phyloP scores from a whole-genome alignment of 495 filamentous ascomycete species.

The Amorphotheca resinae region DNA sequence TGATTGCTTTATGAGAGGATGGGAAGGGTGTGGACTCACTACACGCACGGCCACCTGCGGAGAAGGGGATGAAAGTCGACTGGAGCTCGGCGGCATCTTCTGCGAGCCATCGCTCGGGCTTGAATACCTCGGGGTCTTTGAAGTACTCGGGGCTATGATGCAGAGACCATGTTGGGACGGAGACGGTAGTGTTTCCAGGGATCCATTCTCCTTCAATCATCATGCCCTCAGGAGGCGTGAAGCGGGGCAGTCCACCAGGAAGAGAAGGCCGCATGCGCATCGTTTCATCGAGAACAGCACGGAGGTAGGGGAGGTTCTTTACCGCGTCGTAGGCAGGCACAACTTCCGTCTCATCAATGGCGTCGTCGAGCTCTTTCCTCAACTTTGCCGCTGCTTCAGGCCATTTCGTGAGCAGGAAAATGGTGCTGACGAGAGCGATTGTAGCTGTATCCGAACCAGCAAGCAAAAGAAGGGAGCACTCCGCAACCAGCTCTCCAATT shows the following conservation, averaged over 20 bases:
- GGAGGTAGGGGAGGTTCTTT: constrained; percentile 31
- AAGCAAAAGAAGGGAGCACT: constrained; percentile 7
- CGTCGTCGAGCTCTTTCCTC: constrained; percentile 5
- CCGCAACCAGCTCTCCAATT: constrained; percentile 7
- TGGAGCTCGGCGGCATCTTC: no score
- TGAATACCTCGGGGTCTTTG: constrained; percentile 31
- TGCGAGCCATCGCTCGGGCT: constrained; percentile 35
- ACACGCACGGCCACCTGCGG: no score
- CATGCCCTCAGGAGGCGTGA: constrained; percentile 16
- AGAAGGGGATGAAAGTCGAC: no score
- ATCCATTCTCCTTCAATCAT: constrained; percentile 15
- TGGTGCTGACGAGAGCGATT: neutral
- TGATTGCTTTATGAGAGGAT: no score
- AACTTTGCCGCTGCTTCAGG: constrained; percentile 3
- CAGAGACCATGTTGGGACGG: constrained; percentile 24
- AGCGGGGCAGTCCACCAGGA: constrained; percentile 31
- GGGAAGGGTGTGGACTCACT: no score
- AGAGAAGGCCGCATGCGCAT: constrained; percentile 40
- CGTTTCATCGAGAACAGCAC: constrained; percentile 38
- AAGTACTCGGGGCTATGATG: constrained; percentile 34
- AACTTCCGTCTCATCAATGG: neutral
- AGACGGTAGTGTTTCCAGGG: constrained; percentile 13
- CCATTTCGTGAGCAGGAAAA: constrained; percentile 3
- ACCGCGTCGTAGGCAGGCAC: constrained; percentile 15
- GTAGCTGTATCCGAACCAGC: constrained; percentile 7